Base-by-base conservation (phyloP, 495 filamentous ascomycete species). In the Penicillium bovifimosum region DNA sequence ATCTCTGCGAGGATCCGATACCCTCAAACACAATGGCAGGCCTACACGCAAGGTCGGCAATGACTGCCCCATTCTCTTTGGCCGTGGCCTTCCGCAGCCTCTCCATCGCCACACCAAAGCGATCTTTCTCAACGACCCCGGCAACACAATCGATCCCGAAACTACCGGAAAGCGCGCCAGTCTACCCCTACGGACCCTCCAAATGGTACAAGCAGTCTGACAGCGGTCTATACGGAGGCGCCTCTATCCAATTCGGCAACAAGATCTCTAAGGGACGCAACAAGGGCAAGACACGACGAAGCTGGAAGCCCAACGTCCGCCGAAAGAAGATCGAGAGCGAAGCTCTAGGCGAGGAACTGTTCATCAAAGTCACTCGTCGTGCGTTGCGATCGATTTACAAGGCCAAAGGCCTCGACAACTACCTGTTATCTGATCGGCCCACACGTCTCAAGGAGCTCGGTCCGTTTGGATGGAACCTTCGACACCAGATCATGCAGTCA, bases 301-400 rank as follows among this genome's bases (percentile, higher is more conserved):
- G 67, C 35, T 98, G 95, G 95, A 80, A 85, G 47, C 91, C 91
- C 29, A 97, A 97, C 68, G 85, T 96, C 13, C 82, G 89, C 36
- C 73, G 71, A 27, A 90, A 91, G 75, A 80, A 83, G 41, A 69
- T 97, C 14, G 93, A 78, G 71, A 86, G 81, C 26, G 76, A 83
- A 1, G 75, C 80, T 0, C 76, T 98, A 39, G 73, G 75, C 18
- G 69, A 79, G 49, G 77, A 78, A 40, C 70, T 98, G 9, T 82
- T 81, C 59, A 77, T 95, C 32, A 82, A 86, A 59, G 75, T 97
- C 43, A 91, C 86, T 2, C 77, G 87, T 47, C 76, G 81, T 38
- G 87, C 90, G 8, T 68, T 98, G 59, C 78, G 88, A 66, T 96
- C 91, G 36, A 87, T 98, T 58, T 80, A 89, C 63, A 95, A 91